Percentiles rank a stretch among this genome's conserved stretches.
phyloP scores from a whole-genome alignment of 345 rosid genomes.

The Eucalyptus regnans region DNA sequence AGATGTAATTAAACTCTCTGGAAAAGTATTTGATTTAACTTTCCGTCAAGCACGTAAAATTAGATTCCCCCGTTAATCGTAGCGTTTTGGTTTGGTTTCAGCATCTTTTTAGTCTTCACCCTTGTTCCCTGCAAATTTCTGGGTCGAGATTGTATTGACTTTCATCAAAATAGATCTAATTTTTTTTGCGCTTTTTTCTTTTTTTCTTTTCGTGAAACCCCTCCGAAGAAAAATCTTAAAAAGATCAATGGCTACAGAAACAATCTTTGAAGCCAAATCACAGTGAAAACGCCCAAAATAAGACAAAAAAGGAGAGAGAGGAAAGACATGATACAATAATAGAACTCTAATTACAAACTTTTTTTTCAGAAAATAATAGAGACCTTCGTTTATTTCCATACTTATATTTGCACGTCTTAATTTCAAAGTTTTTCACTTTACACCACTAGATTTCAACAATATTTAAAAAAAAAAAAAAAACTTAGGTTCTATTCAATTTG shows the following conservation, averaged over 20 bases:
- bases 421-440: too few species aligned
- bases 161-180: not conserved
- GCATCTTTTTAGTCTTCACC: not conserved
- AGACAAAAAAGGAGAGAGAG: not conserved
- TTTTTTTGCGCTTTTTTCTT: not conserved
- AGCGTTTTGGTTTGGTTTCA: too few species aligned
- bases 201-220: not conserved
- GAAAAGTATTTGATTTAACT: too few species aligned
- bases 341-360: not conserved
- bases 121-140: not conserved
- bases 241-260: not conserved
- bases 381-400: too few species aligned
- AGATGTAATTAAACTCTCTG: too few species aligned
- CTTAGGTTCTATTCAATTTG: accelerated
- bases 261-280: not conserved
- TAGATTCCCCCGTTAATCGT: too few species aligned
- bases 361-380: not conserved
- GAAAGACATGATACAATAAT: not conserved
- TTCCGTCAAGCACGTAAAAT: too few species aligned
- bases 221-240: not conserved
- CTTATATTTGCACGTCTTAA: too few species aligned
- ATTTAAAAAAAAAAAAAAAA: too few species aligned
- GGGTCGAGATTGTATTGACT: not conserved
- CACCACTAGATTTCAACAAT: too few species aligned
- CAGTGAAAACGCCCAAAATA: not conserved